phyloP scores from a whole-genome alignment of 2,329 filamentous ascomycete genomes.

The Sarocladiaceae sp. region DNA sequence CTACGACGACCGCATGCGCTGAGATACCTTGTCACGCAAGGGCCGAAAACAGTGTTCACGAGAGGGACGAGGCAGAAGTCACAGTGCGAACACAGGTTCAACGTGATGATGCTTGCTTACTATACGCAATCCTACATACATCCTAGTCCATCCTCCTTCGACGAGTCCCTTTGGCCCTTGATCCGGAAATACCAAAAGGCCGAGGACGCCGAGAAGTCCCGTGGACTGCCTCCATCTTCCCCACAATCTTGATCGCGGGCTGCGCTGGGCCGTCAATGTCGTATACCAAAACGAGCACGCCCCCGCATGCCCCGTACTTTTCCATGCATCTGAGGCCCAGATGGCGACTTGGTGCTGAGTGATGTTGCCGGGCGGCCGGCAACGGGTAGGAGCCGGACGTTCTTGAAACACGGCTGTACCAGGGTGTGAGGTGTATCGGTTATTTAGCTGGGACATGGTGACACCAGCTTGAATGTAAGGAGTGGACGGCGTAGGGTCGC shows the following conservation, averaged over 20 bases:
- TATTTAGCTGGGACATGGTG: background rate
- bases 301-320: background rate
- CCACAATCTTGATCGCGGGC: background rate
- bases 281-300: slow-evolving; percentile 7
- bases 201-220: background rate
- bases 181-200: slow-evolving; percentile 19
- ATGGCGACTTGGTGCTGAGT: background rate
- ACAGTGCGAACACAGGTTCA: background rate
- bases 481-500: slow-evolving; percentile 35
- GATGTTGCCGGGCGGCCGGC: background rate
- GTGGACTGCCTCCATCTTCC: background rate
- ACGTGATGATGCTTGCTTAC: slow-evolving; percentile 21
- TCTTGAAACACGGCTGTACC: too few relatives aligned
- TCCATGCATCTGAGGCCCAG: background rate
- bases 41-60: too few relatives aligned
- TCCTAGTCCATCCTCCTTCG: slow-evolving; percentile 14
- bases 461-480: slow-evolving; percentile 26
- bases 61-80: too few relatives aligned
- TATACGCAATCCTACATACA: slow-evolving; percentile 25
- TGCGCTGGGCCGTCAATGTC: background rate
- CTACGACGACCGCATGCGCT: too few relatives aligned
- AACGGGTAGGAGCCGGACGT: too few relatives aligned
- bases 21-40: background rate
- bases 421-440: background rate
- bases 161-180: background rate